Evolutionary conservation across 805 yeast species (phyloP).

Genomic region (Candida gorgasii): DNA sequence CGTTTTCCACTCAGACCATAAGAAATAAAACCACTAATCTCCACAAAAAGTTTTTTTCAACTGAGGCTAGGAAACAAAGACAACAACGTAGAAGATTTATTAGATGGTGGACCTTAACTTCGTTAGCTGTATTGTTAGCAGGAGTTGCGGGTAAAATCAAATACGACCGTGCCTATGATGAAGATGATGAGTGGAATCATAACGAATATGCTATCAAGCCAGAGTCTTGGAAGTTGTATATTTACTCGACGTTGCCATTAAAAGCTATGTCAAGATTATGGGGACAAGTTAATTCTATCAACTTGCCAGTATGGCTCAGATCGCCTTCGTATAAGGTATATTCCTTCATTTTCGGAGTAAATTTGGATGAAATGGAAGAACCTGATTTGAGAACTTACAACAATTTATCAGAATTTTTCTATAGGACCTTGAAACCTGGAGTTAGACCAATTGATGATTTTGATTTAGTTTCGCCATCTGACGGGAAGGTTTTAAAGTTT

Average conservation of each 20-base stretch:
- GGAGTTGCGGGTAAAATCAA: conserved; percentile 53
- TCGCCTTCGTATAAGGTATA: conserved; percentile 79
- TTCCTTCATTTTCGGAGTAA: conserved; percentile 79
- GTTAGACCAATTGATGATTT: conserved; percentile 71
- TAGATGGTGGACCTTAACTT: conserved; percentile 57
- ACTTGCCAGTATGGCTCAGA: conserved; percentile 86
- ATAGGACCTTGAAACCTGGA: conserved; percentile 75
- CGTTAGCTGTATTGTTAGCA: conserved; percentile 52
- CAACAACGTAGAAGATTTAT: conserved; percentile 42
- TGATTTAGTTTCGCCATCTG: conserved; percentile 85
- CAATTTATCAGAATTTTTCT: conserved; percentile 89
- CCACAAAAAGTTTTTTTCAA: conserved; percentile 42
- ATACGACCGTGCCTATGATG: conserved; percentile 34
- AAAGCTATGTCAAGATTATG: conserved; percentile 89
- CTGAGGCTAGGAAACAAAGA: conserved; percentile 41
- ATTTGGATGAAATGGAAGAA: conserved; percentile 85
- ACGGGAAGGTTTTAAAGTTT: conserved; percentile 83
- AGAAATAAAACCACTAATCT: conserved; percentile 36
- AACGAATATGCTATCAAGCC: conserved; percentile 54
- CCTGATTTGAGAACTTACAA: conserved; percentile 71
- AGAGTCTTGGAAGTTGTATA: conserved; percentile 85
- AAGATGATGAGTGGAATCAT: conserved; percentile 24
- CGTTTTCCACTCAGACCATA: conserved; percentile 33
- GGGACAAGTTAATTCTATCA: conserved; percentile 87
- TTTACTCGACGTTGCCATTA: conserved; percentile 87